Conservation (phyloP, 768 basidiomycete species). For the Hemileccinum rubropunctum region DNA sequence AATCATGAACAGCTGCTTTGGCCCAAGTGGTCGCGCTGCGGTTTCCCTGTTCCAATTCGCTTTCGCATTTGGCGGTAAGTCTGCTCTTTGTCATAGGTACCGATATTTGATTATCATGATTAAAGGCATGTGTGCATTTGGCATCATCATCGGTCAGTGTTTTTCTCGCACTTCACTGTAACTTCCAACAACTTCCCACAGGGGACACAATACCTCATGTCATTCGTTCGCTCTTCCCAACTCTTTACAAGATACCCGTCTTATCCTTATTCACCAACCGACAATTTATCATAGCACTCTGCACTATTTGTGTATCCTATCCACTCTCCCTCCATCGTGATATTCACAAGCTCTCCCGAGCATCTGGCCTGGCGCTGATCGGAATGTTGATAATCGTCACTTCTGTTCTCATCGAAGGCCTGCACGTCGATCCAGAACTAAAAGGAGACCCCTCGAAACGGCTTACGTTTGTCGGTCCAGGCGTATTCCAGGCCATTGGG, state of each 20-base stretch:
- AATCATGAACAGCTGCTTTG: constrained; percentile 93
- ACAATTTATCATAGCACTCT: constrained; percentile 84
- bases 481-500: constrained; percentile 92
- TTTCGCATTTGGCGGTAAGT: constrained; percentile 91
- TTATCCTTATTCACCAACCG: constrained; percentile 79
- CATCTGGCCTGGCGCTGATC: constrained; percentile 84
- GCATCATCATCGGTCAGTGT: constrained; percentile 77
- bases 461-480: constrained; percentile 72
- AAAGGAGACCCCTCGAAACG: constrained; percentile 75
- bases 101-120: constrained; percentile 5
- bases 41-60: constrained; percentile 97
- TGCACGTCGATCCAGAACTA: constrained; percentile 65
- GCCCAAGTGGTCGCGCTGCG: constrained; percentile 84
- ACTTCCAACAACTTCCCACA: constrained; percentile 15
- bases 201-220: constrained; percentile 98
- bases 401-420: constrained; percentile 81
- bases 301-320: constrained; percentile 87
- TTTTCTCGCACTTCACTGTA: not conserved
- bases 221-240: constrained; percentile 82
- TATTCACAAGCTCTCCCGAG: constrained; percentile 94
- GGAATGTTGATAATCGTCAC: constrained; percentile 94
- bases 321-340: constrained; percentile 95
- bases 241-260: constrained; percentile 60
- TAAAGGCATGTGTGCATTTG: constrained; percentile 95
- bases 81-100: not conserved